A percentile compares a stretch with the other conserved stretches of the same genome.
Evolutionary conservation across 2,329 filamentous ascomycete species (phyloP).

Genomic region (Botrytis fragariae): DNA sequence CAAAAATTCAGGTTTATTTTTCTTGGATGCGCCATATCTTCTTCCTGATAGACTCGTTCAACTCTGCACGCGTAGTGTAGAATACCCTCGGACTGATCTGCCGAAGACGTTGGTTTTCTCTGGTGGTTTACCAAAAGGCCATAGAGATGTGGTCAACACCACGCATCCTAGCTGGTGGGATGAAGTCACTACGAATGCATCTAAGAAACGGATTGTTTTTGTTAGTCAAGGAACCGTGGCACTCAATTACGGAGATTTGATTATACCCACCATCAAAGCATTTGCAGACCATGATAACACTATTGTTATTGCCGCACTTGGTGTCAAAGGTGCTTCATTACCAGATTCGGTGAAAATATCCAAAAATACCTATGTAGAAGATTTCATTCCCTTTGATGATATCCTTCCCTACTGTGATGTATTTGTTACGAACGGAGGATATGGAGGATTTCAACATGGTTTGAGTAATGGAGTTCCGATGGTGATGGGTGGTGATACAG

Average conservation of each 20-base stretch:
- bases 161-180: slow-evolving; percentile 46
- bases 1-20: background rate
- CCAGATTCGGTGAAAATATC: slow-evolving; percentile 36
- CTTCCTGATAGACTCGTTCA: slow-evolving; percentile 2
- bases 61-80: background rate
- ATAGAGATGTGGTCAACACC: background rate
- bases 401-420: slow-evolving; percentile 39
- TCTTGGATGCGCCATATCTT: slow-evolving; percentile 30
- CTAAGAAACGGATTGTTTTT: slow-evolving; percentile 38
- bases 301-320: slow-evolving; percentile 38
- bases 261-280: slow-evolving; percentile 40
- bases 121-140: background rate
- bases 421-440: slow-evolving; percentile 41
- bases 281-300: slow-evolving; percentile 37
- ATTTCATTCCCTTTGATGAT: slow-evolving; percentile 41
- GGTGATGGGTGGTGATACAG: slow-evolving; percentile 37
- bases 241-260: slow-evolving; percentile 35
- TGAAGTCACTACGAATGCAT: slow-evolving; percentile 41
- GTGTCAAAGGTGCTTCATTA: slow-evolving; percentile 30
- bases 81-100: background rate
- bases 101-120: background rate
- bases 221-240: slow-evolving; percentile 41
- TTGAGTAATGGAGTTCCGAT: slow-evolving; percentile 38
- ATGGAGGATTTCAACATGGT: slow-evolving; percentile 39
- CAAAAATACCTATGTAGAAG: slow-evolving; percentile 36